A percentile compares a stretch with the other conserved stretches of the same genome.
These are phyloP conservation scores for Teratosphaeria gauchensis DNA, from an alignment of 2,329 filamentous ascomycete genomes.

Conservation along the genomic window DNA sequence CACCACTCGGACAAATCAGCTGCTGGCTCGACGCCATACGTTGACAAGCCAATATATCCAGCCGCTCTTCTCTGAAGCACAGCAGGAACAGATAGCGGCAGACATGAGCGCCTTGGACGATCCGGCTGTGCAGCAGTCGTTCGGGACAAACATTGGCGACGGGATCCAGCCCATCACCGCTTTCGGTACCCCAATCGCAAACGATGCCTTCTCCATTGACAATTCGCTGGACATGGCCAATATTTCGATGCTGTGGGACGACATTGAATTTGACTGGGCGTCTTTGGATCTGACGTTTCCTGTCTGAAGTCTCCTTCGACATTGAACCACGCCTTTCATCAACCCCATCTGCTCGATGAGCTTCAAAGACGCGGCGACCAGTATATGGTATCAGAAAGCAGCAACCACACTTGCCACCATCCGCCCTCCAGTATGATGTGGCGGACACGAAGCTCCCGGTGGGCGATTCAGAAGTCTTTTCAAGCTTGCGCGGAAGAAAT, in stretches of 20 bases:
- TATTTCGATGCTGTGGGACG: neutral
- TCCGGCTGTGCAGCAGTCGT: neutral
- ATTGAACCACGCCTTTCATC: neutral
- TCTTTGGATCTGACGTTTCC: neutral
- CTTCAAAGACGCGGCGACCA: too few relatives aligned
- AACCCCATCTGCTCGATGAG: neutral
- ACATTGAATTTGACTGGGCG: neutral
- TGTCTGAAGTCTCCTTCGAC: neutral
- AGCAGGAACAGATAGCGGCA: neutral
- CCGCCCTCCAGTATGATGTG: too few relatives aligned
- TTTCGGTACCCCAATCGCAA: neutral
- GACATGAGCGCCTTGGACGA: neutral
- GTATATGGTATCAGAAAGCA: too few relatives aligned
- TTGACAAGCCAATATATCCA: neutral
- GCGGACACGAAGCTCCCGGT: too few relatives aligned
- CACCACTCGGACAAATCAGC: neutral
- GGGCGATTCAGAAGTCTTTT: too few relatives aligned
- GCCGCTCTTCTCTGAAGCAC: neutral
- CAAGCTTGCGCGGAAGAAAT: too few relatives aligned
- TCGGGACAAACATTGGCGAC: neutral
- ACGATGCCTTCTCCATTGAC: neutral
- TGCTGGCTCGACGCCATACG: neutral
- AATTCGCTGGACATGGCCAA: neutral
- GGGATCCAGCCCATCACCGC: neutral
- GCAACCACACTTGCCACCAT: too few relatives aligned